phyloP scores from a whole-genome alignment of 2,329 filamentous ascomycete genomes.

The Xylaria sp. region DNA sequence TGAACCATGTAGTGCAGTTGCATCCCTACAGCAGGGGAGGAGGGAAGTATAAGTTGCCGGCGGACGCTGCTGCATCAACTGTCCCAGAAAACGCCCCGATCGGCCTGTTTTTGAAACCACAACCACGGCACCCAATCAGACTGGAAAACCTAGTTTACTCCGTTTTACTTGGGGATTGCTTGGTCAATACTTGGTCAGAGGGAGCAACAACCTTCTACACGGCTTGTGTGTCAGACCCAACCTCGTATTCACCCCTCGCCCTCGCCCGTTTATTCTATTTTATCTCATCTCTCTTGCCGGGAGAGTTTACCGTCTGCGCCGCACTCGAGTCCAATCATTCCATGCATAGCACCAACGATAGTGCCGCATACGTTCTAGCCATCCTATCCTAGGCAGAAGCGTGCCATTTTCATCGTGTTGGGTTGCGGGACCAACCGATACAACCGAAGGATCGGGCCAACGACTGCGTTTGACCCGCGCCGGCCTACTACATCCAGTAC shows the following conservation, averaged over 20 bases:
- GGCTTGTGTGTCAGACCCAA: conserved; percentile 31
- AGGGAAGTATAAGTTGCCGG: conserved; percentile 1
- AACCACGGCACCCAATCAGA: conserved; percentile 38
- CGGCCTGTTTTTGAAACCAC: conserved; percentile 42
- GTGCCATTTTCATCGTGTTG: conserved; percentile 22
- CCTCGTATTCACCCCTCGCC: conserved; percentile 29
- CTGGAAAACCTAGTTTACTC: background rate
- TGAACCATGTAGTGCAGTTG: too few species aligned
- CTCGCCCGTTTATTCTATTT: conserved; percentile 3
- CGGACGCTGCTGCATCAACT: conserved; percentile 17
- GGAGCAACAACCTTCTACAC: background rate
- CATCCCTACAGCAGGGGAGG: background rate
- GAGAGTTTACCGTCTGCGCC: conserved; percentile 8
- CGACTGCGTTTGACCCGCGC: background rate
- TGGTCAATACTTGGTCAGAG: background rate
- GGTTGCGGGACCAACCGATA: conserved; percentile 12
- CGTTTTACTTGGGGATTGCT: background rate
- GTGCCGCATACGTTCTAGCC: conserved; percentile 3
- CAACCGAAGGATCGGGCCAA: conserved; percentile 11
- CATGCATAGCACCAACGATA: conserved; percentile 12
- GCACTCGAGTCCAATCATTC: conserved; percentile 22
- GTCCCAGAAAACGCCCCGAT: conserved; percentile 20
- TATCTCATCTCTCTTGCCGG: background rate
- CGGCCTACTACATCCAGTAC: background rate
- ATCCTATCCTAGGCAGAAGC: conserved; percentile 27